Evolutionary conservation across 306 rosid species (phyloP), one percentile per base, ranked within the genome.

Genomic region (Ceratonia siliqua): DNA sequence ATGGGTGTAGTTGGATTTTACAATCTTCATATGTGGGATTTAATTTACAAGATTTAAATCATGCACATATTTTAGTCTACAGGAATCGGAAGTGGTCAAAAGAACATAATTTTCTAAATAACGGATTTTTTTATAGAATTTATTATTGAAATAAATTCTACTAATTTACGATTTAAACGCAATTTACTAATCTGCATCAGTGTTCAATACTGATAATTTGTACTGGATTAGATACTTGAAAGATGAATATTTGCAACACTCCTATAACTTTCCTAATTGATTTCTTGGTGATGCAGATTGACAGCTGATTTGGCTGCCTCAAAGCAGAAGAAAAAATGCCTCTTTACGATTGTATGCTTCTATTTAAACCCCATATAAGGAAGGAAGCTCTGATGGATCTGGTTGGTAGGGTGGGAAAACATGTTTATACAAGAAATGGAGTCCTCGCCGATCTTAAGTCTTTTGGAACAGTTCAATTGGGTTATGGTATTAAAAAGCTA

Each of bases 401-500:
- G 65, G 91, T 89, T 62, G 66, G 80, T 7, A 77, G 97, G 77
- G 94, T 92, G 36, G 89, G 97, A 68, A 94, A 89, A 62, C 99
- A 94, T 53, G 85, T 92, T 1, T 81, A 12, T 33, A 78, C 82
- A 79, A 85, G 93, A 82, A 92, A 94, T 73, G 98, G 99, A 69
- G 87, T 94, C 72, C 79, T 92, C 50, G 75, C 92, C 24, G 87
- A 82, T 59, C 1, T 92, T 1, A 85, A 82, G 82, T 83, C 58
- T 80, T 55, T 73, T 22, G 99, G 96, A 72, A 21, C 11, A 0
- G 85, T 94, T 76, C 95, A 91, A 3, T 81, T 94, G 82, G 97
- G 97, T 45, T 94, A 94, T 74, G 99, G 97, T 20, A 73, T 94
- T 15, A 92, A 82, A 80, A 94, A 94, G 85, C 93, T 88, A 27